Conservation (phyloP, 2,329 filamentous ascomycete genomes). For the Fusarium sp. region DNA sequence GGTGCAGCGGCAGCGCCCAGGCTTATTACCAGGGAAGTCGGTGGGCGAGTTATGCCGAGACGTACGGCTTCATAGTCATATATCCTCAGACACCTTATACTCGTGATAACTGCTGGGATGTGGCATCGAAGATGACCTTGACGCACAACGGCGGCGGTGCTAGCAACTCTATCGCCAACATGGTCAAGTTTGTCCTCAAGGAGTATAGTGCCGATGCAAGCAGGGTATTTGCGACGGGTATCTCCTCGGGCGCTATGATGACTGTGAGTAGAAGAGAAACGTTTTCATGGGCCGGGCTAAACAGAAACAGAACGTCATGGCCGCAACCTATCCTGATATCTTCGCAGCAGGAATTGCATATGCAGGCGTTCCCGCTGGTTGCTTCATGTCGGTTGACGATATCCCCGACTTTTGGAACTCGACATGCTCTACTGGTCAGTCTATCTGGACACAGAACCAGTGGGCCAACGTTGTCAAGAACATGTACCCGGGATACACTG, state of each 20-base stretch:
- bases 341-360: slow-evolving; percentile 64
- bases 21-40: slow-evolving; percentile 62
- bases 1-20: slow-evolving; percentile 65
- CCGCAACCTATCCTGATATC: slow-evolving; percentile 65
- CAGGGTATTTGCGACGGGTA: slow-evolving; percentile 60
- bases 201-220: slow-evolving; percentile 60
- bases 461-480: slow-evolving; percentile 56
- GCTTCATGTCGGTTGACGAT: slow-evolving; percentile 57
- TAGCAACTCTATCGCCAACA: slow-evolving; percentile 63
- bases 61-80: slow-evolving; percentile 65
- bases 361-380: slow-evolving; percentile 65
- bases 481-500: slow-evolving; percentile 63
- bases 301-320: slow-evolving; percentile 54
- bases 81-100: slow-evolving; percentile 55
- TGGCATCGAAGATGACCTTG: slow-evolving; percentile 62
- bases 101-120: slow-evolving; percentile 67
- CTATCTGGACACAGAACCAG: slow-evolving; percentile 53
- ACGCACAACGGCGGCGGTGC: slow-evolving; percentile 64
- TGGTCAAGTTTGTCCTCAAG: slow-evolving; percentile 61
- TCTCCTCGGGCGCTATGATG: slow-evolving; percentile 43
- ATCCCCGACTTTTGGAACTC: slow-evolving; percentile 64
- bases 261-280: slow-evolving; percentile 10
- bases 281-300: neutral
- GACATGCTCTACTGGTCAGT: slow-evolving; percentile 63
- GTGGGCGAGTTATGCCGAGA: slow-evolving; percentile 64